Evolutionary conservation across 345 rosid species (phyloP), one percentile per base, ranked within the genome.

Genomic region (Citrus inodora): DNA sequence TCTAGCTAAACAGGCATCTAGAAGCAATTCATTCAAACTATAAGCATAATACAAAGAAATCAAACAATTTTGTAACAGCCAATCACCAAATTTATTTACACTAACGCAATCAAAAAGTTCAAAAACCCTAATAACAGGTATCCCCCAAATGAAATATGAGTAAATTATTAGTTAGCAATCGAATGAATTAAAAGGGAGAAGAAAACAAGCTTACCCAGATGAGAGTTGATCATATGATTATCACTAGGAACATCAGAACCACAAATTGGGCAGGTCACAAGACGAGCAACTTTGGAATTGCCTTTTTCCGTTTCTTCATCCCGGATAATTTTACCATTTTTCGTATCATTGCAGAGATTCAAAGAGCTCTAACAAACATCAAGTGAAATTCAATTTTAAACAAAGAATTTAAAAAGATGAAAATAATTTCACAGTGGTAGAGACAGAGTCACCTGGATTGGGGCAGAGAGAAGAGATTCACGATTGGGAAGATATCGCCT

Each of bases 401-500:
- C 69, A 75, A 30, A 51, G 5, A 25, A 28, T 55, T 24, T 38
- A 24, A 5, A 28, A 27, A 16, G 22, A 14, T 38, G 22, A n/a
- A 24, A 40, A 13, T 7, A 3, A 35, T 22, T 5, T 1, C 5
- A 40, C 24, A 27, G 59, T 32, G 19, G 33, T 21, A 25, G 33
- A 7, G 25, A 13, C 9, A 22, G 1, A 5, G 9, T 80, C 78
- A 85, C 91, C 88, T 81, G 90, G 81, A 81, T 35, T 22, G 87
- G 82, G 25, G 78, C 53, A 74, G 91, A 86, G 75, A 92, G 87
- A 67, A 89, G 83, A 56, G 78, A 75, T n/a, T 87, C 82, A 48
- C 85, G 89, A 65, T 89, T 87, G 68, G 92, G 93, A 30, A 93
- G 95, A 75, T 68, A 88, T 48, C 90, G 88, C 67, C 97, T 87